Conservation (phyloP, 2,329 filamentous ascomycete genomes). For the Fusarium hainanense region DNA sequence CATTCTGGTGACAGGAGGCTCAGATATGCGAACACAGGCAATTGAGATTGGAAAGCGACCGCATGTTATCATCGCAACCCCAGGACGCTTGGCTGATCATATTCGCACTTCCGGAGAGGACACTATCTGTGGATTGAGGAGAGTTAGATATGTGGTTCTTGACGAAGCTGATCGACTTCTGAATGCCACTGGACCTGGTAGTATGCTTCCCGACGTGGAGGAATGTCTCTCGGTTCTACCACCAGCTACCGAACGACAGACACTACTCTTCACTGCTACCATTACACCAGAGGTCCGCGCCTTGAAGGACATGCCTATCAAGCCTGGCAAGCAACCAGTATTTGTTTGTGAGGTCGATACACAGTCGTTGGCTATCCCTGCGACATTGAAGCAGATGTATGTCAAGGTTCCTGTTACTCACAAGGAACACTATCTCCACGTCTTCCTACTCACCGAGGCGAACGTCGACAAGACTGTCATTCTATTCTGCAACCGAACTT, state of each 20-base stretch:
- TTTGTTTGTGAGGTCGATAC: slow-evolving; percentile 92
- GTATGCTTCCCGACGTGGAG: slow-evolving; percentile 94
- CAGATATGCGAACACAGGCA: slow-evolving; percentile 92
- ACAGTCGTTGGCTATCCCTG: slow-evolving; percentile 78
- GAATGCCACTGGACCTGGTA: slow-evolving; percentile 76
- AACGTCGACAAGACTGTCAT: slow-evolving; percentile 84
- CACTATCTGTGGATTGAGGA: slow-evolving; percentile 82
- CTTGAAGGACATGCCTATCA: slow-evolving; percentile 79
- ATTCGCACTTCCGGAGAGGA: slow-evolving; percentile 92
- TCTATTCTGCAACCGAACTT: slow-evolving; percentile 93
- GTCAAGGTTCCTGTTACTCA: slow-evolving; percentile 90
- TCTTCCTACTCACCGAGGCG: slow-evolving; percentile 81
- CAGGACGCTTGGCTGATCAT: slow-evolving; percentile 92
- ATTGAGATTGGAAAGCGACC: slow-evolving; percentile 83
- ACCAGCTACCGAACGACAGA: slow-evolving; percentile 82
- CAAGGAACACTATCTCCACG: slow-evolving; percentile 93
- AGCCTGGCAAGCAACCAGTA: slow-evolving; percentile 77
- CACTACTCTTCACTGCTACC: slow-evolving; percentile 94
- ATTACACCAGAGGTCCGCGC: slow-evolving; percentile 92
- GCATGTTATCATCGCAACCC: slow-evolving; percentile 94
- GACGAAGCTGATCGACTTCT: slow-evolving; percentile 96
- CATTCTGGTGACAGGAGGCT: slow-evolving; percentile 89
- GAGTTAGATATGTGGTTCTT: slow-evolving; percentile 87
- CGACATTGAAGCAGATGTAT: slow-evolving; percentile 85
- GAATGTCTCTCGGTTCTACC: slow-evolving; percentile 87